These are phyloP conservation scores for Talaromyces trachyspermus DNA, from an alignment of 495 filamentous ascomycete genomes.

Conservation along the genomic window DNA sequence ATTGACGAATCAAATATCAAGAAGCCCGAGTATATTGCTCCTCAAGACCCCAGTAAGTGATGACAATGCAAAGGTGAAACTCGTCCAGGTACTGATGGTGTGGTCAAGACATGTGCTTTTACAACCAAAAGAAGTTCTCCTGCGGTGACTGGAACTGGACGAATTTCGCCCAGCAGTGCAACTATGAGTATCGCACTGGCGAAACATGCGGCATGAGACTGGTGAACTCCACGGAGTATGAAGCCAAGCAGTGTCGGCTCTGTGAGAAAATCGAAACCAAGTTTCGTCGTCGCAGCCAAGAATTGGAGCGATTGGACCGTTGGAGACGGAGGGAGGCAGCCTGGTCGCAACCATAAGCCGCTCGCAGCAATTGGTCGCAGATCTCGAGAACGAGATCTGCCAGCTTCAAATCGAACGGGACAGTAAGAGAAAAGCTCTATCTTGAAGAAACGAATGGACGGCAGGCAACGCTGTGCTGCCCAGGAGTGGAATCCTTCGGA, in stretches of 20 bases:
- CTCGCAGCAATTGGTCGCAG: constrained; percentile 54
- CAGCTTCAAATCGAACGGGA: constrained; percentile 37
- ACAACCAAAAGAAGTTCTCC: constrained; percentile 47
- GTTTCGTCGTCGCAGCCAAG: constrained; percentile 62
- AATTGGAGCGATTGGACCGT: constrained; percentile 68
- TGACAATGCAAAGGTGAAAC: constrained; percentile 16
- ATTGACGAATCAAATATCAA: constrained; percentile 1
- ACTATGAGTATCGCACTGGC: constrained; percentile 91
- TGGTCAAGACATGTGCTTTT: constrained; percentile 48
- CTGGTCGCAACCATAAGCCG: constrained; percentile 76
- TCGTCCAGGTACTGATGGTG: constrained; percentile 23
- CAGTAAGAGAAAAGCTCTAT: constrained; percentile 27
- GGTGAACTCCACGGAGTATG: constrained; percentile 61
- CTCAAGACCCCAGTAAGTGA: constrained; percentile 2
- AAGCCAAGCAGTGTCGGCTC: constrained; percentile 58
- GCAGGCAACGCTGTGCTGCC: not conserved
- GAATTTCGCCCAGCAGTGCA: constrained; percentile 88
- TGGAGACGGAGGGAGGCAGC: constrained; percentile 66
- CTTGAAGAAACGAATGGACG: constrained; percentile 13
- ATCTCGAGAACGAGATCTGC: constrained; percentile 57
- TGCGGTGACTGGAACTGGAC: constrained; percentile 97
- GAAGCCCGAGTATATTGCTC: constrained; percentile 1
- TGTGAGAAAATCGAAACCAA: constrained; percentile 94
- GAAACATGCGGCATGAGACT: constrained; percentile 98
- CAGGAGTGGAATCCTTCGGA: not conserved